Base-by-base conservation (phyloP, 306 rosid genomes). In the Argentina anserina region DNA sequence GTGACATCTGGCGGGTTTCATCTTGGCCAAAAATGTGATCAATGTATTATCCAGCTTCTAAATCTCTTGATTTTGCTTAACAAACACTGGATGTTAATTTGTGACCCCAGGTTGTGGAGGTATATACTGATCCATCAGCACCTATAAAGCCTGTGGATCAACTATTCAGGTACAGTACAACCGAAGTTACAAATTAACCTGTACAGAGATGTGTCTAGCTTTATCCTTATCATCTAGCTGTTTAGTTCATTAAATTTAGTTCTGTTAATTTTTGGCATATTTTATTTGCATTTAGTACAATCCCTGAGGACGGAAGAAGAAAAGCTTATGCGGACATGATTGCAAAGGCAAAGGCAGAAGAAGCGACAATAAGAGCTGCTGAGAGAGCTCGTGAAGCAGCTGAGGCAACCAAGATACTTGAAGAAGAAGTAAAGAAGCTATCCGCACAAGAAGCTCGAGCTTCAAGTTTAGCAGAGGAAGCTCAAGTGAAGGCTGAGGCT, bases 241-340 rank as follows among this genome's bases (percentile, higher is more conserved):
- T 33, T 31, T 18, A 31, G 42, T 67, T 36, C 21, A 45, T 45
- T 17, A 40, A 41, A 41, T 42, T 3, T 31, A 41, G 29, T 7
- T 43, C 43, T 68, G 29, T 36, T 4, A 28, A 42, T 20, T 15
- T 63, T 25, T 41, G 39, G 45, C 37, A 26, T 71, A 1, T 20
- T 64, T 46, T 29, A 4, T 67, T 65, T 80, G 33, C 25, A 64
- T 78, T 20, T 78, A 94, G 98, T 81, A 45, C 82, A 75, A 89
- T 94, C 73, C 95, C 96, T 3, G 93, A 81, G 84, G 99, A 94
- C 76, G 90, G 96, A 42, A 89, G 99, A 79, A 90, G 99, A 72
- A 81, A 86, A 79, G 91, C 89, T 65, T 90, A 94, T 34, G 90
- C 91, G 25, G 96, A 86, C 82, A 60, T 71, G 21, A 39, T 67